Base-by-base conservation (phyloP, 192 early-diverging fungal genomes). In the Rhizophagus clarus region DNA sequence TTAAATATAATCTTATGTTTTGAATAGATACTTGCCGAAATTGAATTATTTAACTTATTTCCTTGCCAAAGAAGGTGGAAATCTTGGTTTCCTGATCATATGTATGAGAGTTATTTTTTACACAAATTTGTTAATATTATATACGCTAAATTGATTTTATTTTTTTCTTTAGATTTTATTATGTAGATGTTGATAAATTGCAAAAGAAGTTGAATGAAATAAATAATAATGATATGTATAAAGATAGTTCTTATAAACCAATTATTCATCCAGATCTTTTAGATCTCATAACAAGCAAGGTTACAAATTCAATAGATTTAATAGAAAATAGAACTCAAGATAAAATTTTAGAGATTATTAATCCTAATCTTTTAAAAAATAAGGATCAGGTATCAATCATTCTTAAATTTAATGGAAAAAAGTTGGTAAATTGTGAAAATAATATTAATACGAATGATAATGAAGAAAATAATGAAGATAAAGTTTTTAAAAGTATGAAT, bases 41-140 rank as follows among this genome's bases (percentile, higher is more conserved):
- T 72, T 72, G 71, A 72, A 51, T 72, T 72, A 51, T 72, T 72
- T 72, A 45, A 47, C n/a, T 26, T 72, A n/a, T 47, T 72, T 3
- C 71, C 71, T 24, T 26, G 10, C 14, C 71, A 72, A 72, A 72
- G 71, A 72, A 42, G 42, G 26, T 49, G 28, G 42, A 72, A 45
- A n/a, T 20, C 7, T 29, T 72, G 71, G 71, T 72, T 72, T 72
- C 71, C 71, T 28, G 71, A 72, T n/a, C 8, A 26, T 12, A 56
- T 73, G 72, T 73, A 49, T n/a, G n/a, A n/a, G n/a, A 42, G 70
- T 34, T 34, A 34, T 4, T 34, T 14, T 66, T 24, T 28, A 31
- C 10, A 28, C 10, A 28, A 22, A 4, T 68, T 32, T 37, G 22
- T 17, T 32, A 20, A 31, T 68, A 31, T 17, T 20, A 0, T 5